Base-by-base conservation (phyloP, 2,329 filamentous ascomycete genomes). In the Nemania sp. region DNA sequence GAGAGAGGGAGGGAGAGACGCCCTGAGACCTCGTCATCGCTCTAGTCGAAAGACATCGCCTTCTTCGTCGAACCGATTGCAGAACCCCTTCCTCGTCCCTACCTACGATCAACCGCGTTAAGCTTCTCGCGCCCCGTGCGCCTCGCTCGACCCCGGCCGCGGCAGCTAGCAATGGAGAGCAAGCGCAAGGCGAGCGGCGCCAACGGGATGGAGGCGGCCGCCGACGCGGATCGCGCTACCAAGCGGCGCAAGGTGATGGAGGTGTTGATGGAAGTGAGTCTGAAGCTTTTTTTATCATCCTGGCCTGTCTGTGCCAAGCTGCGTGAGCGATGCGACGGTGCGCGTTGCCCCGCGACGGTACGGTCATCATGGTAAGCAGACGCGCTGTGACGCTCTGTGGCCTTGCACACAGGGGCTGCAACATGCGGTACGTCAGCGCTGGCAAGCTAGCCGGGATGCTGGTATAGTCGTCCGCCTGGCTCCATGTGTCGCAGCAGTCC, bases 201-300 rank as follows among this genome's bases (percentile, higher is more conserved):
- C 52, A 80, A 80, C 69, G 78, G 79, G 63, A 72, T 74, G 59
- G 76, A 77, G 57, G 63, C 72, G 52, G 75, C 51, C 32, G 66
- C 75, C 48, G 82, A 85, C 59, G 74, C 75, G 54, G 82, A 86
- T 68, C 81, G 83, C 70, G 79, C 80, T 57, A 75, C 80, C 6
- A 87, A 87, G 77, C 79, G 83, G 68, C 81, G 81, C 73, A 86
- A 79, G 72, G 76, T 76, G 69, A 78, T 76, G 71, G 81, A 80
- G 73, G 83, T 82, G 75, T 76, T 76, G 69, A 78, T 76, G 71
- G 81, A 80, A 73, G 83, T 82, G 75, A 72, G 76, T 72, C 65
- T 45, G 54, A 34, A 48, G 50, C 45, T 12, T 58, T 57, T 59
- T 50, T 60, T 54, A 12, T 59, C 42, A 39, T 42, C 49, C 21